Base-by-base conservation (phyloP, 345 rosid species). In the Murraya koenigii region DNA sequence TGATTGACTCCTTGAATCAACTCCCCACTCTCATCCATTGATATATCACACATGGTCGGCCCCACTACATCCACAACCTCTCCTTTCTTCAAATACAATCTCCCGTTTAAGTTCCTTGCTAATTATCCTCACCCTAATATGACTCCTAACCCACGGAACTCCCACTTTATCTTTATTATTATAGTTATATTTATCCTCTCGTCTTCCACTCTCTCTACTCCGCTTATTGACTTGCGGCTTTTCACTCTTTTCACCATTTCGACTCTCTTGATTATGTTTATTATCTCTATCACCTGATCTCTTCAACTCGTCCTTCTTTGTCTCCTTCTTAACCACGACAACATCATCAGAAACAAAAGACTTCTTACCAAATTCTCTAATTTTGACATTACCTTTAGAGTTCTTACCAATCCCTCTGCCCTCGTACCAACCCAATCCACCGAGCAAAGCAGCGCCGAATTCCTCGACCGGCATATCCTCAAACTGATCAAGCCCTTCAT, bases 341-440 rank as follows among this genome's bases (percentile, higher is more conserved):
- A 28, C 70, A 63, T 63, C 61, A 14, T 75, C 77, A 19, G 77
- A 64, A 75, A 62, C 70, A 54, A 75, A 75, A 41, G 59, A 77
- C 82, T 94, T 82, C 55, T 80, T 90, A 33, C 83, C 83, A 71
- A 86, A 87, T 69, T 91, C 87, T 81, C 83, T 89, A 22, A 87
- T 82, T 76, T 88, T 65, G 67, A 94, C 92, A 83, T 95, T 95
- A 13, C 85, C 93, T 80, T 90, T 91, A 28, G 90, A 84, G 15
- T 92, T 94, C 79, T 80, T 91, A 59, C 99, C 99, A 59, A 96
- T 87, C 7, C 98, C 98, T 39, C 81, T 80, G 3, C 99, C 97
- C 69, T 94, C 95, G 9, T 81, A 77, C 98, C 98, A 95, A 1
- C 99, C 99, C 60, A 93, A 93, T 0, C 98, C 99, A 76, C 89